These are phyloP conservation scores for Martensiomyces pterosporus DNA, from an alignment of 192 early-diverging fungal genomes.

Conservation along the genomic window DNA sequence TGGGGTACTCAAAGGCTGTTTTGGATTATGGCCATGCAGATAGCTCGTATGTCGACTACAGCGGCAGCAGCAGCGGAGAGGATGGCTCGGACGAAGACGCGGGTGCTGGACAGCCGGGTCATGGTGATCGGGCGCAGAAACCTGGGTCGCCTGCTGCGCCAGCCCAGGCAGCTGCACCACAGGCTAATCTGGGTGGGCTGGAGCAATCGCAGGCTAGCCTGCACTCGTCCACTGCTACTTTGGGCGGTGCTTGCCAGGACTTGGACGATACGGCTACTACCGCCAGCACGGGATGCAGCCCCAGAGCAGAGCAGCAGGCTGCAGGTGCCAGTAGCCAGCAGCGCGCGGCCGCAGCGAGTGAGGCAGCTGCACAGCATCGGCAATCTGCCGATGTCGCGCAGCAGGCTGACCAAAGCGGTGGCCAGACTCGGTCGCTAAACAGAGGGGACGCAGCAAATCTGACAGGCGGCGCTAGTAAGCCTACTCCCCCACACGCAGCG, in stretches of 20 bases:
- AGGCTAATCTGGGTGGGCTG: neutral
- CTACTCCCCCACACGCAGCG: too few species aligned
- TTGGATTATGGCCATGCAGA: constrained; percentile 9
- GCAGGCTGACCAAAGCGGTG: too few species aligned
- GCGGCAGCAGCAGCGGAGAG: constrained; percentile 28
- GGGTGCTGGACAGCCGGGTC: neutral
- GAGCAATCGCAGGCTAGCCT: constrained; percentile 17
- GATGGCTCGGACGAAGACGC: constrained; percentile 6
- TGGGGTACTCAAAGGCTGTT: neutral
- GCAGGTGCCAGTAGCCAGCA: neutral
- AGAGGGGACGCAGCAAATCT: too few species aligned
- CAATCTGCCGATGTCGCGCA: too few species aligned
- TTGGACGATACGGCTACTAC: constrained; percentile 35
- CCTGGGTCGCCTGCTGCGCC: too few species aligned
- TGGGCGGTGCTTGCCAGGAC: constrained; percentile 27
- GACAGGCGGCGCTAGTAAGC: too few species aligned
- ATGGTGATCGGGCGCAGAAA: neutral
- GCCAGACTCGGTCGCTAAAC: too few species aligned
- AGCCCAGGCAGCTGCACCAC: neutral
- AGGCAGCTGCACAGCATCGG: too few species aligned
- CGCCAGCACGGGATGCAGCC: constrained; percentile 40
- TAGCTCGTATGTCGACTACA: constrained; percentile 48
- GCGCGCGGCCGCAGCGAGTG: too few species aligned
- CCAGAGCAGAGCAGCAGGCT: constrained; percentile 5
- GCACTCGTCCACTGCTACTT: constrained; percentile 46